Evolutionary conservation across 805 yeast genomes (phyloP).

Genomic region (Sungouiella blattae): DNA sequence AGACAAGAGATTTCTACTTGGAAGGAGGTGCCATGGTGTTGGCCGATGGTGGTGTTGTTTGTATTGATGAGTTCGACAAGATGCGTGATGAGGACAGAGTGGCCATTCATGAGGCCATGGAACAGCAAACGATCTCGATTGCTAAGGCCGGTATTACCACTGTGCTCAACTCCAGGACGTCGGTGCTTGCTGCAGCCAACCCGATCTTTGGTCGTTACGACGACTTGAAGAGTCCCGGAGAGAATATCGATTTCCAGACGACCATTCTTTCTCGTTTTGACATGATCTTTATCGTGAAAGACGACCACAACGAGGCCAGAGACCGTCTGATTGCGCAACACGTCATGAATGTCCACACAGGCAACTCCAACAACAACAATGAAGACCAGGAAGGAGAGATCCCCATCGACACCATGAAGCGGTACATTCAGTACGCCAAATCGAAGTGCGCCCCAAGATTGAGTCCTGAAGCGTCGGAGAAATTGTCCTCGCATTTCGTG

Average conservation of each 20-base stretch:
- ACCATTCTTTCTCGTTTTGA: conserved; percentile 96
- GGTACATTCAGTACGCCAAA: conserved; percentile 88
- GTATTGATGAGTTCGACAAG: conserved; percentile 98
- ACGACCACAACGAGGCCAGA: conserved; percentile 81
- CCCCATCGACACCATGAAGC: conserved; percentile 84
- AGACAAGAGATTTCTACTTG: conserved; percentile 84
- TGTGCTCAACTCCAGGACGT: conserved; percentile 90
- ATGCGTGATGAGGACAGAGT: conserved; percentile 99
- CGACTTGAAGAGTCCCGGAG: conserved; percentile 94
- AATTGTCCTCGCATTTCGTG: conserved; percentile 87
- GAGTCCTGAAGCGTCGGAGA: conserved; percentile 84
- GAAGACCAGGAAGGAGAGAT: conserved; percentile 71
- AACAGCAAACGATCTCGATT: conserved; percentile 97
- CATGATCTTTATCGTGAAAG: conserved; percentile 96
- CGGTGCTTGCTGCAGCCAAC: conserved; percentile 96
- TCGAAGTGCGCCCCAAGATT: conserved; percentile 89
- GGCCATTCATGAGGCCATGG: conserved; percentile 99
- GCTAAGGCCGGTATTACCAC: conserved; percentile 99
- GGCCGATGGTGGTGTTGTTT: conserved; percentile 98
- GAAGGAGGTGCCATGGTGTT: conserved; percentile 99
- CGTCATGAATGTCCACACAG: conserved; percentile 92
- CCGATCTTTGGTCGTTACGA: conserved; percentile 97
- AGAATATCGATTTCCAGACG: conserved; percentile 95
- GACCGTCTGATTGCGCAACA: conserved; percentile 91
- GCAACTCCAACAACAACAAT: conserved; percentile 48